Evolutionary conservation across 2,329 filamentous ascomycete genomes (phyloP).

Genomic region (Trichothecium roseum): DNA sequence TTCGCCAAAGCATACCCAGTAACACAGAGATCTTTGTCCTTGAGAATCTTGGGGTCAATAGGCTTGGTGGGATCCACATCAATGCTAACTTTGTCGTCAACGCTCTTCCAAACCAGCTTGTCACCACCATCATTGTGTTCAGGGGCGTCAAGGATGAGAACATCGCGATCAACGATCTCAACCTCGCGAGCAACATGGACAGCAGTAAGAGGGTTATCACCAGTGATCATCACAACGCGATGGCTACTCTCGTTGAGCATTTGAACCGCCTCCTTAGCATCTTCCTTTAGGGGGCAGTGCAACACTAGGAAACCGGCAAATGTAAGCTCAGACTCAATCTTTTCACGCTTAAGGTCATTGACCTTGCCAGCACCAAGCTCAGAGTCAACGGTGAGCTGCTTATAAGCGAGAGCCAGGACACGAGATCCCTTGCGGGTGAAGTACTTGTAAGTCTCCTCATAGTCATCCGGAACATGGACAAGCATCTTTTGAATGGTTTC

Average conservation of each 20-base stretch:
- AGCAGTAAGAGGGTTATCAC: slow-evolving; percentile 93
- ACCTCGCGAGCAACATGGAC: slow-evolving; percentile 92
- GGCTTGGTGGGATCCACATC: slow-evolving; percentile 74
- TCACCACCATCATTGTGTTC: slow-evolving; percentile 77
- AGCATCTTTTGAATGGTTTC: slow-evolving; percentile 97
- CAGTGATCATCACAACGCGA: slow-evolving; percentile 97
- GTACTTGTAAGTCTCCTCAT: slow-evolving; percentile 97
- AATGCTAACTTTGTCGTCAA: slow-evolving; percentile 82
- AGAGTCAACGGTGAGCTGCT: slow-evolving; percentile 71
- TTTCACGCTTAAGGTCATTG: slow-evolving; percentile 89
- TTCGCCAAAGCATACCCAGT: slow-evolving; percentile 89
- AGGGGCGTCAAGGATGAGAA: slow-evolving; percentile 87
- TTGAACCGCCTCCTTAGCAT: slow-evolving; percentile 84
- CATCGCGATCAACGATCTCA: slow-evolving; percentile 93
- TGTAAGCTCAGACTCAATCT: slow-evolving; percentile 71
- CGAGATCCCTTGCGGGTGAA: slow-evolving; percentile 93
- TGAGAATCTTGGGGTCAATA: slow-evolving; percentile 70
- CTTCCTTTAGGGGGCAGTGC: slow-evolving; percentile 91
- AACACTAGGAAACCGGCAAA: slow-evolving; percentile 96
- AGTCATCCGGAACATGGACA: slow-evolving; percentile 68
- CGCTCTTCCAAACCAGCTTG: slow-evolving; percentile 84
- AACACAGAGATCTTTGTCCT: slow-evolving; percentile 84
- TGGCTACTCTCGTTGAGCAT: slow-evolving; percentile 99
- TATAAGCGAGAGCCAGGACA: slow-evolving; percentile 88
- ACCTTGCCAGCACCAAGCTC: slow-evolving; percentile 78